Evolutionary conservation across 192 early-diverging fungal species (phyloP).

Genomic region (Coemansia umbellata): DNA sequence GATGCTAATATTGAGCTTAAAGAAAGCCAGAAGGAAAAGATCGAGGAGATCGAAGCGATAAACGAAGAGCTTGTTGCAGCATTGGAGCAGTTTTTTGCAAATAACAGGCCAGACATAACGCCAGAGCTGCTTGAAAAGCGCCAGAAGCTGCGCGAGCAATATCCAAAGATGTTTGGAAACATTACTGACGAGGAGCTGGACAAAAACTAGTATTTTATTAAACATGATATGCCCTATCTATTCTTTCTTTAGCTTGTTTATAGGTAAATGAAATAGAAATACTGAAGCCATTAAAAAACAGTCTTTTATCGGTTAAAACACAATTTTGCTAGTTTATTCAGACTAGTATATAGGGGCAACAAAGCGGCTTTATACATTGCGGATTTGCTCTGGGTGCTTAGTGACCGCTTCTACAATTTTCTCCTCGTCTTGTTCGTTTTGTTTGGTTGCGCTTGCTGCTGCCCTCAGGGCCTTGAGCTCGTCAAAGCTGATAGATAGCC

Average conservation of each 20-base stretch:
- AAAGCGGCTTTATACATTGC: conserved; percentile 8
- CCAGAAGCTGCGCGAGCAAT: conserved; percentile 13
- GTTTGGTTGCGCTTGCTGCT: not conserved
- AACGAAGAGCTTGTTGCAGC: conserved; percentile 14
- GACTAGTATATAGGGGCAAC: not conserved
- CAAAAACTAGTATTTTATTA: too few species aligned
- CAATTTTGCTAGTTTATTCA: too few species aligned
- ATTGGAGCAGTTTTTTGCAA: conserved; percentile 11
- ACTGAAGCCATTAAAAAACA: too few species aligned
- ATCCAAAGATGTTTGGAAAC: conserved; percentile 29
- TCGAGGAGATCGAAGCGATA: not conserved
- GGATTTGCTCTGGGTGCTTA: conserved; percentile 38
- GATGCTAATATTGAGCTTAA: not conserved
- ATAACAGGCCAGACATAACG: conserved; percentile 13
- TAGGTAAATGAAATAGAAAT: too few species aligned
- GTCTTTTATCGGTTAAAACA: too few species aligned
- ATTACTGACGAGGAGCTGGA: conserved; percentile 29
- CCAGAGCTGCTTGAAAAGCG: conserved; percentile 28
- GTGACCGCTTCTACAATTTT: conserved; percentile 35
- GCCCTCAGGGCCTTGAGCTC: conserved; percentile 24
- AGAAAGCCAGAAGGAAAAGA: not conserved
- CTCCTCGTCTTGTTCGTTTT: conserved; percentile 7
- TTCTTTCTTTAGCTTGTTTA: too few species aligned
- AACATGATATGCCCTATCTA: too few species aligned
- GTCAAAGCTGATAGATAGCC: conserved; percentile 16